These are phyloP conservation scores for Colletotrichum shisoi DNA, from an alignment of 2,329 filamentous ascomycete genomes.

Conservation along the genomic window DNA sequence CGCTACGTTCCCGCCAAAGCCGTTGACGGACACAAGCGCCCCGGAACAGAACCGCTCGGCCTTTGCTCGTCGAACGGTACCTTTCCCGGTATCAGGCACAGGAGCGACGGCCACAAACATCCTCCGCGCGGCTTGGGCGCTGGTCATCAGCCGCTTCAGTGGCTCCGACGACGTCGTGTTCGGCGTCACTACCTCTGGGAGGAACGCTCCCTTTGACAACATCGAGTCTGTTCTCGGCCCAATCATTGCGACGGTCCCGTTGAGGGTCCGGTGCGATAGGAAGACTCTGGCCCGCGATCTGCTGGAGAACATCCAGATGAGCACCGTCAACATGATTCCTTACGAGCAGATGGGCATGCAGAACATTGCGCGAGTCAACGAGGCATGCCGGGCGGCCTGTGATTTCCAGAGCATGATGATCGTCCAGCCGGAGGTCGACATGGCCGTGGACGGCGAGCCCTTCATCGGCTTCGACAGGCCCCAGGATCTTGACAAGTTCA, in stretches of 20 bases:
- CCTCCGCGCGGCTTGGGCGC: conserved; percentile 51
- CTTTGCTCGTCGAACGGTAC: conserved; percentile 8
- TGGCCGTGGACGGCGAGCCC: conserved; percentile 19
- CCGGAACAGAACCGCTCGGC: neutral
- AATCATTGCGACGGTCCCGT: conserved; percentile 39
- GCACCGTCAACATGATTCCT: conserved; percentile 43
- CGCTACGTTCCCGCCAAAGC: conserved; percentile 17
- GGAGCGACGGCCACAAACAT: conserved; percentile 19
- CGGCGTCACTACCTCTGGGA: conserved; percentile 50
- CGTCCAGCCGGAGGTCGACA: conserved; percentile 38
- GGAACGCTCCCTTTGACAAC: conserved; percentile 40
- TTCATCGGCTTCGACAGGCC: conserved; percentile 19
- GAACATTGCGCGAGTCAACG: conserved; percentile 42
- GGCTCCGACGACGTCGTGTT: conserved; percentile 51
- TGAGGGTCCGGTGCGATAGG: conserved; percentile 18
- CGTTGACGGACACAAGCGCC: neutral
- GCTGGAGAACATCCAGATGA: conserved; percentile 44
- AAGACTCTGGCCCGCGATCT: conserved; percentile 20
- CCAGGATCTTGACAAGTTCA: conserved; percentile 32
- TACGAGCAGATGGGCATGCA: conserved; percentile 47
- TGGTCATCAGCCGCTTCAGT: conserved; percentile 51
- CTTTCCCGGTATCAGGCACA: neutral
- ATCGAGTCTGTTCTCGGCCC: conserved; percentile 45
- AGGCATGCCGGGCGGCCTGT: conserved; percentile 21
- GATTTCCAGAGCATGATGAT: conserved; percentile 37